phyloP scores from a whole-genome alignment of 257 asterid species.

The Cynanchum wilfordii region DNA sequence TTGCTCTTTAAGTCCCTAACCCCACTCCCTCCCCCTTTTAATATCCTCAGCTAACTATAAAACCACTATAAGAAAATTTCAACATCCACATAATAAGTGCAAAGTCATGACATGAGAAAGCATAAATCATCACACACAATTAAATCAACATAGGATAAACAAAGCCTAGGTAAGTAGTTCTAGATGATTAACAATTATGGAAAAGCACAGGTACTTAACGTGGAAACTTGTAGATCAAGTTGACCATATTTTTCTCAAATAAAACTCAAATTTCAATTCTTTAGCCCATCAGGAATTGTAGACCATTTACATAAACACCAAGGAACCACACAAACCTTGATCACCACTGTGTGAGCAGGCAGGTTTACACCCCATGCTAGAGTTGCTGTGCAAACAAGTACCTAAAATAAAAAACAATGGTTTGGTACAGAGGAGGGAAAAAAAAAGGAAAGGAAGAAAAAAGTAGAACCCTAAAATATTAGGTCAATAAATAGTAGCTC shows the following conservation, averaged over 20 bases:
- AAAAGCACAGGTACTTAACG: neutral
- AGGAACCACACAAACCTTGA: conserved; percentile 62
- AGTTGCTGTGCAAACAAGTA: conserved; percentile 98
- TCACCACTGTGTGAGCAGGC: conserved; percentile 99
- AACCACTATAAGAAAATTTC: neutral
- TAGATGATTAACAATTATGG: neutral
- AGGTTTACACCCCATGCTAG: conserved; percentile 99
- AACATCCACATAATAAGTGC: neutral
- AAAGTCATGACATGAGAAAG: neutral
- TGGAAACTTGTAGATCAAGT: neutral
- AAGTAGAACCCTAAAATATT: neutral
- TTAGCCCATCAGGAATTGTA: neutral
- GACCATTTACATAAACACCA: conserved; percentile 11
- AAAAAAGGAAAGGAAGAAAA: conserved; percentile 6
- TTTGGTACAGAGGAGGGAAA: conserved; percentile 21
- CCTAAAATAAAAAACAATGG: conserved; percentile 38
- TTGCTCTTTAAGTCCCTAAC: neutral
- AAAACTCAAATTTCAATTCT: neutral
- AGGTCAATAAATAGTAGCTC: neutral
- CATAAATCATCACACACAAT: neutral
- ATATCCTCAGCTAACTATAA: neutral
- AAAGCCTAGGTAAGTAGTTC: neutral
- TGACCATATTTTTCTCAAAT: neutral
- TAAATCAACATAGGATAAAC: neutral
- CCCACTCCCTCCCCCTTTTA: neutral